A percentile compares a stretch with the other conserved stretches of the same genome.
phyloP scores from a whole-genome alignment of 345 rosid species.

The Psidium friedrichsthalianum region DNA sequence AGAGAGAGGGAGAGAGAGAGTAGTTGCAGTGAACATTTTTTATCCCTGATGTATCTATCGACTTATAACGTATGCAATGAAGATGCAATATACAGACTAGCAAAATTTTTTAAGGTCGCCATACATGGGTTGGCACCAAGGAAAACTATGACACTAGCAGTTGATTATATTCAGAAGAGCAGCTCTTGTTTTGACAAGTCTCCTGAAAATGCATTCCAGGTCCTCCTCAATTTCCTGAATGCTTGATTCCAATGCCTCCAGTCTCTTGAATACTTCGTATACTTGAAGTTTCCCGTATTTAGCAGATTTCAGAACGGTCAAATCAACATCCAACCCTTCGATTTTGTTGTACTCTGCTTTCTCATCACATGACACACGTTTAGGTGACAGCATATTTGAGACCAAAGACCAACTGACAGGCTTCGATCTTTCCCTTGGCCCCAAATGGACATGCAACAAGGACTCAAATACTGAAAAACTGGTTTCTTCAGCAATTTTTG shows the following conservation, averaged over 20 bases:
- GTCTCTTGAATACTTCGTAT: constrained; percentile 3
- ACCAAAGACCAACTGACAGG: not conserved
- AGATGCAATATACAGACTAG: not conserved
- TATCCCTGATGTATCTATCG: not conserved
- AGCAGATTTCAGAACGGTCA: not conserved
- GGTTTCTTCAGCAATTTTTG: not conserved
- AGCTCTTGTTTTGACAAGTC: constrained; percentile 34
- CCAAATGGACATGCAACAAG: not conserved
- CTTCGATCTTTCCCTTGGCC: not conserved
- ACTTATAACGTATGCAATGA: not conserved
- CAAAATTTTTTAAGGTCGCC: not conserved
- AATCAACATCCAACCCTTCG: not conserved
- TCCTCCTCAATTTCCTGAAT: constrained; percentile 26
- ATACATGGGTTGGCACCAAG: not conserved
- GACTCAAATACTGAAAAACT: not conserved
- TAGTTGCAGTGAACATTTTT: not conserved
- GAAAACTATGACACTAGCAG: not conserved
- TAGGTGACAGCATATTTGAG: not conserved
- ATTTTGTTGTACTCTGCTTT: not conserved
- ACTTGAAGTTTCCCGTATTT: not conserved
- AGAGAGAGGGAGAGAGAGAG: not conserved
- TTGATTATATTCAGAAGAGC: constrained; percentile 27
- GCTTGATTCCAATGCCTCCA: constrained; percentile 18
- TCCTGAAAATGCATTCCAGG: constrained; percentile 25
- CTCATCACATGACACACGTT: not conserved